Evolutionary conservation across 305 asterid species (phyloP), one percentile per base, ranked within the genome.

Genomic region (Petunia hybrid): DNA sequence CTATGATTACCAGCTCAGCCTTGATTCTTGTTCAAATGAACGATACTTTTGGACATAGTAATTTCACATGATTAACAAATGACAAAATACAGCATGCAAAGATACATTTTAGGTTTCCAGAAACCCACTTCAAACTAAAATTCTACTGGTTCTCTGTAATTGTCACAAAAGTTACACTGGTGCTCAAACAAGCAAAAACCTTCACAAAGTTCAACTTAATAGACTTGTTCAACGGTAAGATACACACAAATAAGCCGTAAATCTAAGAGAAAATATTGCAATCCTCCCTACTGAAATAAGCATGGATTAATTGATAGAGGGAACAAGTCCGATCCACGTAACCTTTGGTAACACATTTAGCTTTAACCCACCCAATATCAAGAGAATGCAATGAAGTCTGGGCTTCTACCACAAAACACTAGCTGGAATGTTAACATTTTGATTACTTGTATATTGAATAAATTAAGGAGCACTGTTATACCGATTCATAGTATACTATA

Each of bases 251-350:
- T 6, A 40, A 66, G 51, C 74, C 13, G 74, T 36, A 66, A 66
- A 66, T 13, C 74, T 65, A 66, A 66, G 53, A 40, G 74, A 66
- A 66, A 41, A 7, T 41, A 66, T 14, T 66, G 14, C 41, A 1
- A 66, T 66, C 74, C 74, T 40, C 53, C 13, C 53, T 1, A 5
- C 10, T 13, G 12, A 66, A 41, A 40, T 36, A 66, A 66, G 74
- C 74, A 66, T 66, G 74, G 51, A 66, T 66, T 40, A 66, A 14
- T 16, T 40, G 53, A 14, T 3, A 3, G 53, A 66, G 38, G 53
- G 14, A 66, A 66, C 36, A 41, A 66, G 74, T 43, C 53, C 53
- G n/a, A 39, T 65, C 38, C 40, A 66, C 14, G 74, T 41, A 66
- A 66, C 74, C 13, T 14, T 14, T 13, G 51, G 42, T n/a, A 41